Evolutionary conservation across 2,329 filamentous ascomycete genomes (phyloP).

Genomic region (Colletotrichum sp.): DNA sequence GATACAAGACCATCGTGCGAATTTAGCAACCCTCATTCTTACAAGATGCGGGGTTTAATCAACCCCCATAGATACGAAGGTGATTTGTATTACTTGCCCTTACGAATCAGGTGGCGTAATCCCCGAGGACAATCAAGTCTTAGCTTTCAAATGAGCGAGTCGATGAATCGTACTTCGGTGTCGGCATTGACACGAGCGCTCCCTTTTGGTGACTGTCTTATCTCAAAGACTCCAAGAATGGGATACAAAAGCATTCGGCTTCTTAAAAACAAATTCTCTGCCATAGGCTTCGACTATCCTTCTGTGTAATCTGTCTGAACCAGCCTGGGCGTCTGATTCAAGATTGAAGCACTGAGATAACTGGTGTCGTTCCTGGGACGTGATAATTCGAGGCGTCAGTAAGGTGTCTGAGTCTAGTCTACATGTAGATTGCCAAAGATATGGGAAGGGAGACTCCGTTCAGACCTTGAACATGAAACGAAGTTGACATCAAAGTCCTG

Average conservation of each 20-base stretch:
- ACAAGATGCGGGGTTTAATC: neutral
- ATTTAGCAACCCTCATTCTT: neutral
- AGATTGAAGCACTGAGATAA: neutral
- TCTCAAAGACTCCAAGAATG: neutral
- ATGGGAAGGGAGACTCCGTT: neutral
- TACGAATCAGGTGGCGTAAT: neutral
- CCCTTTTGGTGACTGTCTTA: neutral
- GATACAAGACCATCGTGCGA: neutral
- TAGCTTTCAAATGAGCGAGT: neutral
- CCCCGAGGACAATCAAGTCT: neutral
- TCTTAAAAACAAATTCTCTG: neutral
- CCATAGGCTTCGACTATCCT: neutral
- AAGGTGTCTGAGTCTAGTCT: neutral
- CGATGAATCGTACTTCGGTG: neutral
- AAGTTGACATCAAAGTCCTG: neutral
- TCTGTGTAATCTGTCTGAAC: neutral
- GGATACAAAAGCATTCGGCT: neutral
- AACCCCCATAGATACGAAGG: neutral
- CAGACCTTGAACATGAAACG: neutral
- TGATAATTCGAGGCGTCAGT: neutral
- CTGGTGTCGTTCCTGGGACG: neutral
- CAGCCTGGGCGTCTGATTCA: neutral
- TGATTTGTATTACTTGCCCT: neutral
- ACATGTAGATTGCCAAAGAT: neutral
- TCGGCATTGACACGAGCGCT: neutral